A percentile compares a stretch with the other conserved stretches of the same genome.
Evolutionary conservation across 2,329 filamentous ascomycete species (phyloP).

Genomic region (Colletotrichum spinosum): DNA sequence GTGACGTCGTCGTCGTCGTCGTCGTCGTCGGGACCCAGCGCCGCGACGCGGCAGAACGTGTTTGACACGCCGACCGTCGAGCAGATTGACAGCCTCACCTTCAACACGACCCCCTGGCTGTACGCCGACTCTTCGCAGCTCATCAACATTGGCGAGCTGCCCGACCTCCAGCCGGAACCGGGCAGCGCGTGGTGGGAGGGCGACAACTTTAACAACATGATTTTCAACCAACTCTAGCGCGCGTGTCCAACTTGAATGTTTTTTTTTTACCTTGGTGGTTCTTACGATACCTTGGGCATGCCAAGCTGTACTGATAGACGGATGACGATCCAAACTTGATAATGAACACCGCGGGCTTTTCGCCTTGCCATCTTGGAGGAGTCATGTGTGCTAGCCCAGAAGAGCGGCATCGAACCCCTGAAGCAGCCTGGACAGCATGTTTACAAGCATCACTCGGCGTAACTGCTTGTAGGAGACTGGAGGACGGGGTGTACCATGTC

Average conservation of each 20-base stretch:
- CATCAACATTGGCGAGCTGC: constrained; percentile 51
- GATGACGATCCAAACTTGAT: constrained; percentile 24
- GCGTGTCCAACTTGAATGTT: not conserved
- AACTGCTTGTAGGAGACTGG: no score
- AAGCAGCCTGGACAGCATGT: no score
- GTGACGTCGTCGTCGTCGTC: not conserved
- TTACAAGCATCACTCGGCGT: no score
- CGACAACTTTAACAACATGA: constrained; percentile 51
- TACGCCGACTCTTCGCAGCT: constrained; percentile 56
- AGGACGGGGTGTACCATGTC: no score
- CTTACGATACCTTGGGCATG: not conserved
- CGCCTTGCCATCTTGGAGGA: not conserved
- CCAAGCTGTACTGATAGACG: constrained; percentile 21
- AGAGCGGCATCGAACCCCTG: no score
- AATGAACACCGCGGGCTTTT: not conserved
- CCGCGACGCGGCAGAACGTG: constrained; percentile 30
- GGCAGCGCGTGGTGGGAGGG: constrained; percentile 55
- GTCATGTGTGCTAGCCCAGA: constrained; percentile 2
- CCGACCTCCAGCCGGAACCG: constrained; percentile 45
- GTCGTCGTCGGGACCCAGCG: not conserved
- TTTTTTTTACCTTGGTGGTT: not conserved
- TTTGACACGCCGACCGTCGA: constrained; percentile 47
- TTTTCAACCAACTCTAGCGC: constrained; percentile 53
- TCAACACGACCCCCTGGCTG: constrained; percentile 57
- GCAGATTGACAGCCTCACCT: constrained; percentile 50